Base-by-base conservation (phyloP, 352 stramenopile species). In the Phytophthora lateralis region DNA sequence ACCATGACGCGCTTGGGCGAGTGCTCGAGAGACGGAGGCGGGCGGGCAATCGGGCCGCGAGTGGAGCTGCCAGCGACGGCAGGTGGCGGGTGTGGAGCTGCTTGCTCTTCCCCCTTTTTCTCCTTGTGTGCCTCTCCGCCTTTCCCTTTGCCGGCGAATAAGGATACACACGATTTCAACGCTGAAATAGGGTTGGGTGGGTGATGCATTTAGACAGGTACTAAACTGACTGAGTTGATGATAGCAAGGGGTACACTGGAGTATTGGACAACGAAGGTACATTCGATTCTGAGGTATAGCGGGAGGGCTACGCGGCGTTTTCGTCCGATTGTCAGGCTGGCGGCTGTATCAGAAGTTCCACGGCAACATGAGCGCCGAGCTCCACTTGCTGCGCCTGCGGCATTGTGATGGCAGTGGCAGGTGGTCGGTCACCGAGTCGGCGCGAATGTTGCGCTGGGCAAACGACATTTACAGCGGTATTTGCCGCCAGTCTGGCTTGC, bases 31-130 rank as follows among this genome's bases (percentile, higher is more conserved):
- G 60, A 63, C 60, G 45, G 45, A 61, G 24, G 20, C 49, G 30
- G 46, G 1, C 26, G 26, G 26, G 26, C 21, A 3, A 24, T 24
- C 21, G 21, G 21, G 21, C 21, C 21, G 21, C 20, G 29, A 43
- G 48, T 20, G 51, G 56, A 41, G 46, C 39, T 49, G 45, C 35
- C 29, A 63, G 47, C 46, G 38, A 5, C 35, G 35, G 20, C 37
- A 55, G 34, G 37, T 55, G 49, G 29, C 38, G 47, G 50, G 38
- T 58, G 39, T 35, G 39, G 37, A 59, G 54, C 15, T 60, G 48
- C 53, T 63, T 56, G 46, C 54, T 65, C 56, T 55, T 60, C 50
- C 49, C 60, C 48, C 48, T 55, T 70, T 65, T 71, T 71, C 63
- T 62, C 49, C 63, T 66, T 71, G 39, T 71, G 56, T 65, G 38